phyloP scores from a whole-genome alignment of 805 yeast genomes.

The Danielozyma ontarioensis region DNA sequence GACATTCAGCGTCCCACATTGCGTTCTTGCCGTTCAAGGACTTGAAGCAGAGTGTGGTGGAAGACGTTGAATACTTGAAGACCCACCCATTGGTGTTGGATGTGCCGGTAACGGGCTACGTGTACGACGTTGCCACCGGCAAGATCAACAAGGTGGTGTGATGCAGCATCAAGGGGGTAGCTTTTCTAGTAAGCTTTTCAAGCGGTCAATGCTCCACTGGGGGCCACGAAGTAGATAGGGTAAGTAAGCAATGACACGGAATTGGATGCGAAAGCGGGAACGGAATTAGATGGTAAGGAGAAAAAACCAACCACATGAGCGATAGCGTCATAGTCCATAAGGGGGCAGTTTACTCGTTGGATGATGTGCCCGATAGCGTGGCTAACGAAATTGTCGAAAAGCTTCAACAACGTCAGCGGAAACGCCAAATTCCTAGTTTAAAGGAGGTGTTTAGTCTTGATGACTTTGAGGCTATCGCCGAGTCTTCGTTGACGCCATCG shows the following conservation, averaged over 20 bases:
- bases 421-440: conserved; percentile 6
- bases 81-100: conserved; percentile 25
- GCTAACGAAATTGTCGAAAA: neutral
- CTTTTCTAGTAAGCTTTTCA: no score
- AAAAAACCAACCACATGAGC: no score
- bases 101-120: conserved; percentile 34
- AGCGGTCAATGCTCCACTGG: no score
- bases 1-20: conserved; percentile 22
- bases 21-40: conserved; percentile 32
- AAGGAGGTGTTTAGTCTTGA: conserved; percentile 7
- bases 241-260: no score
- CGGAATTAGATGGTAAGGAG: no score
- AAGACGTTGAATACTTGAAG: conserved; percentile 29
- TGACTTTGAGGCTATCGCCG: conserved; percentile 11
- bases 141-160: conserved; percentile 17
- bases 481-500: conserved; percentile 5
- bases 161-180: no score
- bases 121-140: conserved; percentile 35
- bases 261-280: no score
- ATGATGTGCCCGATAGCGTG: neutral
- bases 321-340: neutral
- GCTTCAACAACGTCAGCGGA: neutral
- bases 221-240: no score
- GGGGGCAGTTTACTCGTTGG: neutral
- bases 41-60: conserved; percentile 28